These are phyloP conservation scores for Catunica adiposa DNA, from an alignment of 2,329 filamentous ascomycete genomes.

Conservation along the genomic window DNA sequence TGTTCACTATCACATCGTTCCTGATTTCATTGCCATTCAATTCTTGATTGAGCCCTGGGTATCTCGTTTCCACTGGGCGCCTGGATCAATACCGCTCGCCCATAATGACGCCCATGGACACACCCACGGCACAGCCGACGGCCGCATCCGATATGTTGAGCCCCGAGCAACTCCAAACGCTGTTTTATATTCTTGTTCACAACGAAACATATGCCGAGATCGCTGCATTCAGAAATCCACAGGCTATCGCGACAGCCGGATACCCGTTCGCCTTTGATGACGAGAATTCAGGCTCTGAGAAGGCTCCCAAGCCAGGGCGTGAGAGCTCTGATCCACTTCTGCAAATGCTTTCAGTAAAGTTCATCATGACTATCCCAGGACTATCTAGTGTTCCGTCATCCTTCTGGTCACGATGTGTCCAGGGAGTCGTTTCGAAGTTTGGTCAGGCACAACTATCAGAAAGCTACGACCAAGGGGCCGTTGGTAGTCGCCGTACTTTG, in stretches of 20 bases:
- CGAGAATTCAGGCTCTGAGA: slow-evolving; percentile 15
- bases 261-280: slow-evolving; percentile 40
- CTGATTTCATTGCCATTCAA: no score
- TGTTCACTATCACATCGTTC: no score
- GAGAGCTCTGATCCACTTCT: slow-evolving; percentile 35
- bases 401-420: slow-evolving; percentile 49
- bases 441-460: slow-evolving; percentile 57
- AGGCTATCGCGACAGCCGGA: slow-evolving; percentile 50
- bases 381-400: slow-evolving; percentile 43
- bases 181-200: slow-evolving; percentile 45
- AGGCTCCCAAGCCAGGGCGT: slow-evolving; percentile 5
- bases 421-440: slow-evolving; percentile 43
- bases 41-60: not conserved
- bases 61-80: not conserved
- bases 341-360: slow-evolving; percentile 40
- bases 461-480: slow-evolving; percentile 62
- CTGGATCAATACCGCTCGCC: not conserved
- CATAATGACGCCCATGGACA: not conserved
- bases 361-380: slow-evolving; percentile 50
- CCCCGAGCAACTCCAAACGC: slow-evolving; percentile 32
- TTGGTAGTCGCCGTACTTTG: slow-evolving; percentile 59
- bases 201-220: slow-evolving; percentile 50
- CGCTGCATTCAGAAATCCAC: slow-evolving; percentile 49
- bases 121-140: not conserved
- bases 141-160: not conserved